A percentile compares a stretch with the other conserved stretches of the same genome.
These are phyloP conservation scores for Ramaria sp. DNA, from an alignment of 768 basidiomycete species.

Conservation along the genomic window DNA sequence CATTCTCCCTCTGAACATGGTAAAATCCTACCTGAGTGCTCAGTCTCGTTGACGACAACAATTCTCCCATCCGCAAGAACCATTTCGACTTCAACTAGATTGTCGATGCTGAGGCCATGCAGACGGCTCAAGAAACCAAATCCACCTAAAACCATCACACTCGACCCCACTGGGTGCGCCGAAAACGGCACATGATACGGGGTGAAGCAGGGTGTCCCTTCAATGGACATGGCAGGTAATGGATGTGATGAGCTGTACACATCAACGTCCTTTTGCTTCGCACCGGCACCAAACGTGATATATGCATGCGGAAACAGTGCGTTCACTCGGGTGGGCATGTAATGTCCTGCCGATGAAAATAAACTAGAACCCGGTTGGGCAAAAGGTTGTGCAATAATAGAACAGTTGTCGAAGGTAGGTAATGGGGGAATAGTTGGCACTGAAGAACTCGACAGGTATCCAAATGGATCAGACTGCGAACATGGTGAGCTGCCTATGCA, in stretches of 20 bases:
- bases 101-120: constrained; percentile 81
- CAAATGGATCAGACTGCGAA: constrained; percentile 1
- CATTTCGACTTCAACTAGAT: constrained; percentile 84
- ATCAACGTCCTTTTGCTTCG: constrained; percentile 78
- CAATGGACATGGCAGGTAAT: constrained; percentile 45
- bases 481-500: not conserved
- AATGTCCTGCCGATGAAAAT: not conserved
- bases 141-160: constrained; percentile 75
- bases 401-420: not conserved
- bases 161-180: constrained; percentile 71
- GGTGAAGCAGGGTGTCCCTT: constrained; percentile 41
- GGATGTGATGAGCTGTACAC: constrained; percentile 59
- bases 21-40: constrained; percentile 40
- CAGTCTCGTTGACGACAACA: constrained; percentile 61
- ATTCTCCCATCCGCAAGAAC: constrained; percentile 88
- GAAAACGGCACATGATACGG: constrained; percentile 80
- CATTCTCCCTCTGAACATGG: not conserved
- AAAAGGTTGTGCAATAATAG: not conserved
- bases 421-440: not conserved
- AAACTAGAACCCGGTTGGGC: constrained; percentile 8
- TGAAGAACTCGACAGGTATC: not conserved
- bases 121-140: constrained; percentile 83
- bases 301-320: constrained; percentile 64
- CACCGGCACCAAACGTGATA: constrained; percentile 81
- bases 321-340: constrained; percentile 31